Evolutionary conservation across 1,284 basidiomycete species (phyloP), one percentile per base, ranked within the genome.

Genomic region (Irpex rosettiformis): DNA sequence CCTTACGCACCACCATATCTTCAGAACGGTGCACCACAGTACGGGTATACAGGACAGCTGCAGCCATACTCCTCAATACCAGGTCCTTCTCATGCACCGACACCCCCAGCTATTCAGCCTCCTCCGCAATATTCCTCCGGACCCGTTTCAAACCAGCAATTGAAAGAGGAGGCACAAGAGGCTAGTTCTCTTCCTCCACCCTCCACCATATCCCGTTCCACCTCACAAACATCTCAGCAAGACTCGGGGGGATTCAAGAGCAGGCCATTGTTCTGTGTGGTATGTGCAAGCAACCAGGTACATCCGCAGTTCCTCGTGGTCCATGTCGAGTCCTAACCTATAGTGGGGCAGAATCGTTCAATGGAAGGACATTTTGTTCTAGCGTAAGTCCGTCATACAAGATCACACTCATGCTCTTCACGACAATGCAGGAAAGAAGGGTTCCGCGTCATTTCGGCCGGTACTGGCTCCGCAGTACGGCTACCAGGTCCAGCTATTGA

Each of bases 351-450:
- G 93, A 99, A 99, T 72, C 89, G 97, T 33, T 98, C 96, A 1
- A 99, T 99, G 97, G 96, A 98, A 73, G 97, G 94, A 0, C 97
- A 99, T 71, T 85, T 89, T 67, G 93, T 97, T 8, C 76, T 99
- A 47, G 77, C 89, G 91, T 96, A 67, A 75, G 92, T 63, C 25
- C 21, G 42, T 11, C 40, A 43, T 54, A 24, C 28, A 28, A 13
- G 21, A 18, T 21, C 43, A 3, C 33, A 27, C 37, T 40, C 25
- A 45, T 30, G 4, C 28, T 47, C 22, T 42, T 55, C 27, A 43
- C 22, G 25, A 24, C 24, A 58, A 49, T 62, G 21, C 61, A 92
- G 89, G 52, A 89, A 94, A 74, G 94, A 93, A 52, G 93, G 95
- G 1, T 91, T 91, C 70, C 88, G 86, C 52, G 97, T 99, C 47